Base-by-base conservation (phyloP, 441 rosid species). In the Bocquillonia castaneifolia region DNA sequence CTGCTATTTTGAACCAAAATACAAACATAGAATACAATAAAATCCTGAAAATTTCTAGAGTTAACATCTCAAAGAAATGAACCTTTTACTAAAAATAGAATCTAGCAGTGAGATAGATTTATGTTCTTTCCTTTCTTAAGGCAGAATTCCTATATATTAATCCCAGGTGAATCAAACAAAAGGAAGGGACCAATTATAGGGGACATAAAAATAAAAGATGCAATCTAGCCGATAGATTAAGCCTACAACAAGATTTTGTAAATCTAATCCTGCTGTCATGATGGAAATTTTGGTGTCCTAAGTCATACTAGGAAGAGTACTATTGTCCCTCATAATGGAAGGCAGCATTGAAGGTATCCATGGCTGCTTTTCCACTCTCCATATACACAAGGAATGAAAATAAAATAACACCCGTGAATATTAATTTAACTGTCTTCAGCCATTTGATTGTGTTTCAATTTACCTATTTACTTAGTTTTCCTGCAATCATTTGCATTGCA, bases 1-100 rank as follows among this genome's bases (percentile, higher is more conserved):
- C 42, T 40, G 50, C 32, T 52, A 44, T 64, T 50, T 64, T 52
- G 13, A 32, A n/a, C 47, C 31, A 64, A 63, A 28, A 62, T 3
- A 14, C 10, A 1, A 17, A 31, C 23, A 32, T 22, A 5, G 23
- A 29, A 5, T 55, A 22, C 10, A 31, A 52, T 14, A 13, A 1
- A 42, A 25, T 28, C 61, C 6, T 20, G 52, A 47, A 52, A 47
- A 3, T 13, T 48, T 44, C 18, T 5, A 9, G 42, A 34, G 45
- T 32, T 13, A 14, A 12, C 10, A 50, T 20, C 9, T 5, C 2
- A 10, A 28, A 20, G 20, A 26, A 23, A 10, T 20, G 6, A 44
- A 18, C 37, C 15, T 26, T 42, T 59, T 31, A 22, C 10, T 36
- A 0, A 37, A 32, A 22, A 59, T 44, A 59, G 22, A 59, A 12